These are phyloP conservation scores for Diplodia seriata DNA, from an alignment of 2,329 filamentous ascomycete species.

Conservation along the genomic window DNA sequence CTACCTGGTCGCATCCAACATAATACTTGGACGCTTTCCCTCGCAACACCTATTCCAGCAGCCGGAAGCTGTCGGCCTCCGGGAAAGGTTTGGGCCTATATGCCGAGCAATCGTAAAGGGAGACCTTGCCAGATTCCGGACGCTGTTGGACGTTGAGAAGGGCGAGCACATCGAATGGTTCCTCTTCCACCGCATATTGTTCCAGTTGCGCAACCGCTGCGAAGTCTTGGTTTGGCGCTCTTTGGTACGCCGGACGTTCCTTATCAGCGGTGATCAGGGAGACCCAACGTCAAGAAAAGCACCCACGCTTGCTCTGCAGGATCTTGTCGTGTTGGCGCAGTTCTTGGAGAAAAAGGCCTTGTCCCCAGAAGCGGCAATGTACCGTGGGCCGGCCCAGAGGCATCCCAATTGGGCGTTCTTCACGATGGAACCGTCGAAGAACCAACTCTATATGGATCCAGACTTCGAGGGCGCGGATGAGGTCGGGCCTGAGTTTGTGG, in stretches of 20 bases:
- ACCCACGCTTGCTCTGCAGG: constrained; percentile 73
- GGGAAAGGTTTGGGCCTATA: constrained; percentile 74
- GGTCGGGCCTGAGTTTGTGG: constrained; percentile 36
- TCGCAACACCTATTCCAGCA: constrained; percentile 69
- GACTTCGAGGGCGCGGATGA: constrained; percentile 52
- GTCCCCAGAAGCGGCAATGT: constrained; percentile 41
- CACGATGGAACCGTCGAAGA: constrained; percentile 57
- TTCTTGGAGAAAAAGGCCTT: constrained; percentile 67
- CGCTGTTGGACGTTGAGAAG: constrained; percentile 58
- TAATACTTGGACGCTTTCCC: constrained; percentile 85
- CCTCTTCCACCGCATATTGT: constrained; percentile 74
- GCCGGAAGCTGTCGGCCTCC: constrained; percentile 72
- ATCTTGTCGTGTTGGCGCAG: constrained; percentile 68
- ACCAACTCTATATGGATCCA: constrained; percentile 50
- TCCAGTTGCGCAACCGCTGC: constrained; percentile 77
- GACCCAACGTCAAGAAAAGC: constrained; percentile 65
- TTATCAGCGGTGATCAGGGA: constrained; percentile 77
- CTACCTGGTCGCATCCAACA: constrained; percentile 81
- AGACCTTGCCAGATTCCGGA: constrained; percentile 75
- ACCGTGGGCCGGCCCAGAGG: constrained; percentile 45
- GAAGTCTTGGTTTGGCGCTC: constrained; percentile 86
- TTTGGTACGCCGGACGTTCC: constrained; percentile 77
- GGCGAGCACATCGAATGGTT: constrained; percentile 65
- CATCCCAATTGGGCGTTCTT: constrained; percentile 57
- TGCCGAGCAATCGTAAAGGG: constrained; percentile 74